Base-by-base conservation (phyloP, 2,329 filamentous ascomycete species). In the Chaetoscypha palmicola region DNA sequence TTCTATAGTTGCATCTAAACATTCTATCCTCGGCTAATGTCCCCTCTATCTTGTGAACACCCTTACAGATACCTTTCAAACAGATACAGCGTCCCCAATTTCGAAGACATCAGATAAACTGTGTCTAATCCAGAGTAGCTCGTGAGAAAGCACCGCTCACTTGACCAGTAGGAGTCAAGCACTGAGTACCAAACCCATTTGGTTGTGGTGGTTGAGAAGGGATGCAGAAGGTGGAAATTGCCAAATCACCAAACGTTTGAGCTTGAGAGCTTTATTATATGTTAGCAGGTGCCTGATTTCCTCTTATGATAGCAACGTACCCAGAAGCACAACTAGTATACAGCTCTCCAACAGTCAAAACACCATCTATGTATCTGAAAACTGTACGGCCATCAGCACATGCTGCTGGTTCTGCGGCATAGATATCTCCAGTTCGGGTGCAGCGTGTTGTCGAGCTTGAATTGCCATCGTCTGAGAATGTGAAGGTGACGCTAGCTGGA, bases 401-500 rank as follows among this genome's bases (percentile, higher is more conserved):
- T 20, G 43, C 9, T 30, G 22, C 28, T 5, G 32, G 33, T 1
- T 20, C 31, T 20, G 14, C 22, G 11, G 39, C 14, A 9, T 41
- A 33, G 30, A 46, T 32, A 22, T 34, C 36, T 11, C 39, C 40
- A 9, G n/a, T 46, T 19, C 38, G 39, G 11, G 20, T 20, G 30
- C 43, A 49, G 4, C 21, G 17, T 1, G 32, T 41, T 2, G 16
- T 17, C 4, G 11, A 33, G 5, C 26, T 16, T 5, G 22, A 38
- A 20, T 32, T 32, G n/a, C 8, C 11, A 20, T 46, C 37, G 21
- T 50, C 42, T 20, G 14, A n/a, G 34, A 48, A 47, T 2, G 10
- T 39, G 43, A 56, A 54, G 37, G 11, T 30, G 39, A 53, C 22
- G 8, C 22, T 19, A 7, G 49, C 31, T 7, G 44, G 46, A 12